Evolutionary conservation across 257 asterid species (phyloP).

Genomic region (Nicotiana benthamiana): DNA sequence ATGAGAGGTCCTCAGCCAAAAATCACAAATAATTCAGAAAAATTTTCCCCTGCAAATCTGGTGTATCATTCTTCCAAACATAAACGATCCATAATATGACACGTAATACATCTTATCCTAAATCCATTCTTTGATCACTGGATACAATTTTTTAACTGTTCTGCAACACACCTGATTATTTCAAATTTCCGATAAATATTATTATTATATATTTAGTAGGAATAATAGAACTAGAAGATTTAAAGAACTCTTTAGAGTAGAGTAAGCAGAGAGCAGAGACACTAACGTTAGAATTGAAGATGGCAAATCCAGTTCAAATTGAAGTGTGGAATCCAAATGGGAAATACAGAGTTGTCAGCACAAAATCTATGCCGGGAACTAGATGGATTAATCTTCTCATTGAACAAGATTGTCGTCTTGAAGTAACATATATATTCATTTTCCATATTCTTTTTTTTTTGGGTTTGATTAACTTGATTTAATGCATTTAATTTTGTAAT

Average conservation of each 20-base stretch:
- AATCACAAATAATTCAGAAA: not conserved
- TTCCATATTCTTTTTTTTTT: not conserved
- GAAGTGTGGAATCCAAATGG: conserved; percentile 93
- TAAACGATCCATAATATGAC: not conserved
- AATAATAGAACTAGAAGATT: conserved; percentile 5
- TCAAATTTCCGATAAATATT: too few relatives aligned
- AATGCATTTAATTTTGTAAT: not conserved
- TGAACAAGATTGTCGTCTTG: conserved; percentile 88
- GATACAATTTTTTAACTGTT: not conserved
- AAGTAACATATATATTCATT: conserved; percentile 33
- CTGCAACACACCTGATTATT: conserved; percentile 11
- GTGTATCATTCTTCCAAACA: not conserved
- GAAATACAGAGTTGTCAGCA: conserved; percentile 79
- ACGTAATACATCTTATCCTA: not conserved
- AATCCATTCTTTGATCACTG: not conserved
- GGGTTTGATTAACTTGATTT: not conserved
- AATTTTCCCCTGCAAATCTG: not conserved
- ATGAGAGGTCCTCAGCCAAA: conserved; percentile 29
- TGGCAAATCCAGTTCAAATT: conserved; percentile 81
- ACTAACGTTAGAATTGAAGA: conserved; percentile 1
- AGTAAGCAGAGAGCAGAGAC: not conserved
- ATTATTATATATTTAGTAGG: not conserved
- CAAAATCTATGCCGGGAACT: conserved; percentile 93
- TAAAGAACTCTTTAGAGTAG: not conserved
- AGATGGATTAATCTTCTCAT: conserved; percentile 85